phyloP scores from a whole-genome alignment of 768 basidiomycete species.

The Auricularia heimuer region DNA sequence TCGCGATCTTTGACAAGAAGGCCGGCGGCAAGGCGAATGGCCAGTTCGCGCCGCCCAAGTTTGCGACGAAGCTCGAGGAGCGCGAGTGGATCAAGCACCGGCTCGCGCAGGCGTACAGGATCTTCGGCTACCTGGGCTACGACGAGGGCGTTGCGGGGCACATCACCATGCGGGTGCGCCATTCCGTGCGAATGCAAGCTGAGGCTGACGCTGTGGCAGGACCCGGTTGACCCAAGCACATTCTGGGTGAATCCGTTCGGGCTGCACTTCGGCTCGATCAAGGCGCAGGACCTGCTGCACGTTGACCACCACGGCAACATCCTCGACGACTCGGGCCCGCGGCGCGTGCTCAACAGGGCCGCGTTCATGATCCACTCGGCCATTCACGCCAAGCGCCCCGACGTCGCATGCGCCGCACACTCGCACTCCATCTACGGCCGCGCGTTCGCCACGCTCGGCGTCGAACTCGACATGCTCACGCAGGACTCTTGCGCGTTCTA shows the following conservation, averaged over 20 bases:
- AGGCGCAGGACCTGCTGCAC: conserved; percentile 34
- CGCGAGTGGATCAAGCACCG: conserved; percentile 35
- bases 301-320: conserved; percentile 31
- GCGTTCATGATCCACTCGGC: conserved; percentile 20
- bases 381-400: conserved; percentile 18
- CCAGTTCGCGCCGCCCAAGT: conserved; percentile 17
- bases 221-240: conserved; percentile 30
- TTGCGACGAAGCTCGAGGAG: conserved; percentile 27
- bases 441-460: conserved; percentile 17
- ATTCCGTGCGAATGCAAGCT: not conserved
- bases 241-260: conserved; percentile 45
- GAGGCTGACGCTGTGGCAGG: conserved; percentile 15
- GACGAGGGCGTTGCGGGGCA: conserved; percentile 42
- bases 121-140: conserved; percentile 33
- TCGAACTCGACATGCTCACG: conserved; percentile 31
- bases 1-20: not conserved
- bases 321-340: conserved; percentile 24
- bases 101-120: conserved; percentile 36
- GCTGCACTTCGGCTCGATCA: conserved; percentile 36
- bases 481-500: conserved; percentile 38
- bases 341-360: conserved; percentile 21
- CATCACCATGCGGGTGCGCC: conserved; percentile 34
- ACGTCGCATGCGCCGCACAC: conserved; percentile 17
- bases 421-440: conserved; percentile 18
- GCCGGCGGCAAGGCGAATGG: not conserved